phyloP scores from a whole-genome alignment of 2,329 filamentous ascomycete genomes.

The Aspergillus viridinutans region DNA sequence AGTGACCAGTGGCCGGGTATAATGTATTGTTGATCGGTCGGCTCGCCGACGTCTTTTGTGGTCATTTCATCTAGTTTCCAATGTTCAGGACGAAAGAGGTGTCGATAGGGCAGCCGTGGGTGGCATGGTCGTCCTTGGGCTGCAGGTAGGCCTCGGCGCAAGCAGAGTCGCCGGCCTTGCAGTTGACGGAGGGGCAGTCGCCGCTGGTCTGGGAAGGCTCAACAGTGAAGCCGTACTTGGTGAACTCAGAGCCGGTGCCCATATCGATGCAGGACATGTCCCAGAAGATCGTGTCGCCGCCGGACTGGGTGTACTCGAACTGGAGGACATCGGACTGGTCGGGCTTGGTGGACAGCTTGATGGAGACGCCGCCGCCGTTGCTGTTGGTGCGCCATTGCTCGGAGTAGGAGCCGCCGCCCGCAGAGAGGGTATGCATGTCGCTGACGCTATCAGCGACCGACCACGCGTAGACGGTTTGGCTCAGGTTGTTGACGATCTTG shows the following conservation, averaged over 20 bases:
- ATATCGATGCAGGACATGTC: slow-evolving; percentile 36
- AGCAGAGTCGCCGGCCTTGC: slow-evolving; percentile 30
- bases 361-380: slow-evolving; percentile 40
- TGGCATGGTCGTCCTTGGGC: slow-evolving; percentile 39
- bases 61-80: slow-evolving; percentile 16
- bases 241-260: slow-evolving; percentile 26
- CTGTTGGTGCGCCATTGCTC: slow-evolving; percentile 33
- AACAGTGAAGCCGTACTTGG: slow-evolving; percentile 34
- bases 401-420: slow-evolving; percentile 31
- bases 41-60: background rate
- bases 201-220: slow-evolving; percentile 20
- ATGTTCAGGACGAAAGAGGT: slow-evolving; percentile 32
- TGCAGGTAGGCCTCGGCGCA: slow-evolving; percentile 39
- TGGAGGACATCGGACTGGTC: slow-evolving; percentile 37
- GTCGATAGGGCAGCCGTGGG: slow-evolving; percentile 36
- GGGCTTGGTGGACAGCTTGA: slow-evolving; percentile 36
- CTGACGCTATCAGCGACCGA: slow-evolving; percentile 34
- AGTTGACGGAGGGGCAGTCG: slow-evolving; percentile 33
- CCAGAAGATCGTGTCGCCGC: slow-evolving; percentile 30
- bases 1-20: background rate
- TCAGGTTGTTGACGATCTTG: slow-evolving; percentile 37
- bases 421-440: slow-evolving; percentile 31
- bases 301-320: slow-evolving; percentile 36
- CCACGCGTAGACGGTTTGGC: slow-evolving; percentile 37
- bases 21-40: background rate